phyloP scores from a whole-genome alignment of 2,329 filamentous ascomycete genomes.

The Fusarium metavorans region DNA sequence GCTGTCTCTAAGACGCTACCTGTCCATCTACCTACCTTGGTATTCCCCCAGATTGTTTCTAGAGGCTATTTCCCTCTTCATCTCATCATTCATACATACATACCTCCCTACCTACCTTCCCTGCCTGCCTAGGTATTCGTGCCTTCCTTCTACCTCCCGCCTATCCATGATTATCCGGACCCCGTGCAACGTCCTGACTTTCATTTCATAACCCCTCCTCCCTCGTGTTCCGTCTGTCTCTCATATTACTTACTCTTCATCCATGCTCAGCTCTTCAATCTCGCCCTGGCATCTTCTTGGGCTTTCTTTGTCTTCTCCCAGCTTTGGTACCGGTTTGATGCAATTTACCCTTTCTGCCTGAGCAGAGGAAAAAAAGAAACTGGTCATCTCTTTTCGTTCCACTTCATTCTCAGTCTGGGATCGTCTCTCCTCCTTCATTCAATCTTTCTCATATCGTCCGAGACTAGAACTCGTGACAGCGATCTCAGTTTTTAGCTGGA shows the following conservation, averaged over 20 bases:
- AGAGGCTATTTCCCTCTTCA: background rate
- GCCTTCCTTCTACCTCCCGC: background rate
- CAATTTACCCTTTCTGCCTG: background rate
- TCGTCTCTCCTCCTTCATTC: background rate
- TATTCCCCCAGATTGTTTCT: slow-evolving; percentile 3
- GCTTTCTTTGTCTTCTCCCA: background rate
- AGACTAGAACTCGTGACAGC: slow-evolving; percentile 9
- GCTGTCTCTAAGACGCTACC: background rate
- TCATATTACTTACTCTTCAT: background rate
- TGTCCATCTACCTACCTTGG: background rate
- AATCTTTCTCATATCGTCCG: background rate
- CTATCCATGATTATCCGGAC: background rate
- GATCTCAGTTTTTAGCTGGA: background rate
- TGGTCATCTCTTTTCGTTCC: background rate
- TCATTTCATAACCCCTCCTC: slow-evolving; percentile 12
- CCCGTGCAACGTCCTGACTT: slow-evolving; percentile 13
- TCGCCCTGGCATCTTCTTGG: background rate
- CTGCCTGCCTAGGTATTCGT: background rate
- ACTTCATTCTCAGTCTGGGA: background rate
- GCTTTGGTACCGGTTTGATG: background rate
- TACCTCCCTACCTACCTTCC: background rate
- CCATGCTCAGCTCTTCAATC: background rate
- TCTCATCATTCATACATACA: background rate
- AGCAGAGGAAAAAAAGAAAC: background rate
- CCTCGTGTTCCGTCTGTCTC: slow-evolving; percentile 4